phyloP scores from a whole-genome alignment of 345 rosid genomes.

The Hibiscus tridactylites region DNA sequence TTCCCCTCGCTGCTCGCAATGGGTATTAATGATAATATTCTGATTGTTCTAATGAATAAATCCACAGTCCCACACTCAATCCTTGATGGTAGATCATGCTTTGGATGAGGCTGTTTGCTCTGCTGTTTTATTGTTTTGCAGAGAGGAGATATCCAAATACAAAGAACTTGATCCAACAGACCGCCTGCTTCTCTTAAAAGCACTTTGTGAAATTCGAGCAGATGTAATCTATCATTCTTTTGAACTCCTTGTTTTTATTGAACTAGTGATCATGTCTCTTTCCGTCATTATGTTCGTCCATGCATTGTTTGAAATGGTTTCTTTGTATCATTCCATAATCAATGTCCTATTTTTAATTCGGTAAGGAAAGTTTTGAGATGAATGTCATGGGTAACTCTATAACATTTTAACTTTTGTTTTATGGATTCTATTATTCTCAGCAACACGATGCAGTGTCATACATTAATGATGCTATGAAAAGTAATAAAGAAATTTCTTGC shows the following conservation, averaged over 20 bases:
- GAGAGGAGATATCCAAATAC: constrained; percentile 59
- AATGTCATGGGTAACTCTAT: constrained; percentile 8
- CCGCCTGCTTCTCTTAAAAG: constrained; percentile 63
- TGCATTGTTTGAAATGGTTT: background rate
- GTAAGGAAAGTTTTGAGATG: background rate
- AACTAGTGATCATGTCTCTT: background rate
- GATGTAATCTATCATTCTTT: constrained; percentile 34
- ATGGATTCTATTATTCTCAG: constrained; percentile 29
- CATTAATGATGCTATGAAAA: constrained; percentile 45
- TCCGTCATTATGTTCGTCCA: background rate
- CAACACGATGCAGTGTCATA: constrained; percentile 58
- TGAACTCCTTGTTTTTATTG: constrained; percentile 1
- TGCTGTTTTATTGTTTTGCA: constrained; percentile 26
- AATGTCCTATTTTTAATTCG: background rate
- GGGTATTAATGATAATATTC: constrained; percentile 38
- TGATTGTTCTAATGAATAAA: background rate
- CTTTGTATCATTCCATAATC: background rate
- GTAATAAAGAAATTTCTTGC: constrained; percentile 34
- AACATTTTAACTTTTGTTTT: background rate
- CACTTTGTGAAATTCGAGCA: constrained; percentile 81
- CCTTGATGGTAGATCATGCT: constrained; percentile 1
- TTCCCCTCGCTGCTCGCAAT: constrained; percentile 45
- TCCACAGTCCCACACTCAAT: background rate
- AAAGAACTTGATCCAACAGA: constrained; percentile 45
- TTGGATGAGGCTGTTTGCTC: background rate